Evolutionary conservation across 345 rosid genomes (phyloP), one percentile per base, ranked within the genome.

Genomic region (Eutrema yunnanense): DNA sequence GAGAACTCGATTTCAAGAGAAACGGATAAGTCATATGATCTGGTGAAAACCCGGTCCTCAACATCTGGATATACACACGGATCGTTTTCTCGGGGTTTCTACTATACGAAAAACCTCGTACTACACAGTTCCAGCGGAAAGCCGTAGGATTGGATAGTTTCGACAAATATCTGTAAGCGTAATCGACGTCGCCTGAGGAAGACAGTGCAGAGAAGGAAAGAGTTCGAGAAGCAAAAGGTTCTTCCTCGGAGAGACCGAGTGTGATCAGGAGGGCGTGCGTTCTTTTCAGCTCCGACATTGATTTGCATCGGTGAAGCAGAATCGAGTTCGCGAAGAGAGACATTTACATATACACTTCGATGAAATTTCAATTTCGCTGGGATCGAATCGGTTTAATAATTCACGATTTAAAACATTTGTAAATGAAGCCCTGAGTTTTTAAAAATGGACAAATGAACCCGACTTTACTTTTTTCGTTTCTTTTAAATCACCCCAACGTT

Each of bases 21-120:
- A 91, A 91, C 7, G 97, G 94, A 80, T 77, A 88, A 0, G 98
- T 94, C 66, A 94, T 72, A 59, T 89, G 79, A 67, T 91, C 90
- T 0, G 96, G 87, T 32, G 61, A 68, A 72, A 75, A 59, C 27
- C 85, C 92, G 32, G 41, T 40, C 57, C 85, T 80, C 75, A 87
- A 47, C 92, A 89, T 89, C 44, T 83, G 26, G 6, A 84, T 78
- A 66, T 83, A 89, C 53, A 82, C 77, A 4, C 77, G 76, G 11
- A 86, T 40, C 22, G 97, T 79, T 64, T 67, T 79, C 37, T 79
- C 82, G 0, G 98, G 95, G 51, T 30, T 77, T 75, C 60, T 86
- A 83, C 84, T 82, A 27, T 54, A 73, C 44, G 88, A 84, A 68
- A 80, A 88, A 3, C 94, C 97, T 75, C 95, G 73, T 26, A 90